phyloP scores from a whole-genome alignment of 2,329 filamentous ascomycete species.

The Cryphonectria naterciae region DNA sequence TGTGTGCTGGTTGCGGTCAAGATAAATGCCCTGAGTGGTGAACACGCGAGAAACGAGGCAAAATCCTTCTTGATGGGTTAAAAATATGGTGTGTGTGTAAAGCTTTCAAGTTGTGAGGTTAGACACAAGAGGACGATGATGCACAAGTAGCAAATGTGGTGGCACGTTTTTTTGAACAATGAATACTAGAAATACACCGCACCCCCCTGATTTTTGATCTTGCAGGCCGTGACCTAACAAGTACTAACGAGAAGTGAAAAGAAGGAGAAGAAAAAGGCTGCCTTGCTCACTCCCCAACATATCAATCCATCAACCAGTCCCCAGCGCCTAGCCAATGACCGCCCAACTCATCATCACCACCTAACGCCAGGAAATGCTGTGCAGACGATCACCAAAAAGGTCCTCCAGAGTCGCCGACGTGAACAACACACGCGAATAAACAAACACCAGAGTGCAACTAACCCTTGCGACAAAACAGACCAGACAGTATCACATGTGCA shows the following conservation, averaged over 20 bases:
- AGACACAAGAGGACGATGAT: neutral
- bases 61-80: slow-evolving; percentile 61
- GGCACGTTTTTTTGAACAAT: neutral
- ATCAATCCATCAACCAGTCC: neutral
- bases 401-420: slow-evolving; percentile 3
- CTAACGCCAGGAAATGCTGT: slow-evolving; percentile 27
- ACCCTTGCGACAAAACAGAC: neutral
- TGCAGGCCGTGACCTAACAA: slow-evolving; percentile 4
- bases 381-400: slow-evolving; percentile 1
- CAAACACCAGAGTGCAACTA: neutral
- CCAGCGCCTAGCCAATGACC: neutral
- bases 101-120: neutral
- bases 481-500: neutral
- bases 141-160: neutral
- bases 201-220: neutral
- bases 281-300: slow-evolving; percentile 7
- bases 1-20: slow-evolving; percentile 77
- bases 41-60: slow-evolving; percentile 67
- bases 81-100: neutral
- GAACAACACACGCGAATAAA: neutral
- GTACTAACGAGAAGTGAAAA: slow-evolving; percentile 1
- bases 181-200: neutral
- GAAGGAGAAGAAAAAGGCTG: neutral
- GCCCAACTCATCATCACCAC: neutral
- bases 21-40: slow-evolving; percentile 70